A percentile compares a stretch with the other conserved stretches of the same genome.
phyloP scores from a whole-genome alignment of 2,329 filamentous ascomycete species.

The Bertia moriformis region DNA sequence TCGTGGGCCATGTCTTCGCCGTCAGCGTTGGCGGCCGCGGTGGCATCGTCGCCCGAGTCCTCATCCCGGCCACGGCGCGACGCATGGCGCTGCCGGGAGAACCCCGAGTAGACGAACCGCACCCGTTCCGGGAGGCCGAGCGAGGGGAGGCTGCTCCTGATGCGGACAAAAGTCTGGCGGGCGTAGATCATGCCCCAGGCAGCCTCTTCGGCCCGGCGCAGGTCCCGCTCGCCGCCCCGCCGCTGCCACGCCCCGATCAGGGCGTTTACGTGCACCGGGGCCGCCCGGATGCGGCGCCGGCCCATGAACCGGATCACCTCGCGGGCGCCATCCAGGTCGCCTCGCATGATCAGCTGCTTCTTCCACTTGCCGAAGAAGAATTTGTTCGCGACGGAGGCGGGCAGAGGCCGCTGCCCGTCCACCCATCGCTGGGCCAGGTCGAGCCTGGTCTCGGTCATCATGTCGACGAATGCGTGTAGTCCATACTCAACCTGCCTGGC shows the following conservation, averaged over 20 bases:
- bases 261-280: constrained; percentile 67
- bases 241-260: constrained; percentile 68
- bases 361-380: constrained; percentile 84
- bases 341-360: constrained; percentile 64
- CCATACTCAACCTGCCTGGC: constrained; percentile 51
- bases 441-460: constrained; percentile 57
- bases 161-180: constrained; percentile 45
- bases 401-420: constrained; percentile 17
- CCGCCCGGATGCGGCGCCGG: constrained; percentile 48
- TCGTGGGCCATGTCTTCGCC: too few species aligned
- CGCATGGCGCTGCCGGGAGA: too few species aligned
- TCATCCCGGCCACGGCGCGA: too few species aligned
- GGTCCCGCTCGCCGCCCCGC: constrained; percentile 34
- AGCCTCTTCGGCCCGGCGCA: constrained; percentile 49
- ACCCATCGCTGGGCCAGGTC: constrained; percentile 16
- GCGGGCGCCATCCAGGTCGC: constrained; percentile 55
- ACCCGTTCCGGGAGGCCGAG: too few species aligned
- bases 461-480: constrained; percentile 69
- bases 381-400: constrained; percentile 45
- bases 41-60: too few species aligned
- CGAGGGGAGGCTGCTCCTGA: neutral
- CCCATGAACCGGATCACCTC: constrained; percentile 67
- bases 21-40: too few species aligned
- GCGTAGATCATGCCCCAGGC: constrained; percentile 66
- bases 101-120: too few species aligned